Evolutionary conservation across 2,329 filamentous ascomycete genomes (phyloP), one percentile per base, ranked within the genome.

Genomic region (Lanzia echinophila): DNA sequence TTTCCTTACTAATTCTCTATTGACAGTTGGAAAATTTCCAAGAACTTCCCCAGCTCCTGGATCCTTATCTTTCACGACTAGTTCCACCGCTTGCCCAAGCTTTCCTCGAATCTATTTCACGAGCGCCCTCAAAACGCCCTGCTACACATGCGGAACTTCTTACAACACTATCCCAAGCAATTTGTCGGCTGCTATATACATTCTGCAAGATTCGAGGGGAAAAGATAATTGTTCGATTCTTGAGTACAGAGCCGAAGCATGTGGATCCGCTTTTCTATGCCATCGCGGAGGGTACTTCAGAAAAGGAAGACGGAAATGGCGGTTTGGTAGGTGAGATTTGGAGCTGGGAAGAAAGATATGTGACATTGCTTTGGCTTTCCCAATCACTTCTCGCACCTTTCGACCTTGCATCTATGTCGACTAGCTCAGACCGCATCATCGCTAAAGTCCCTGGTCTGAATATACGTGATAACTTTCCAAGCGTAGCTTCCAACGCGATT

Each of bases 191-290:
- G 2, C 70, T 99, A 34, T 97, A 97, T 68, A 86, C 86, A 0
- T 86, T 99, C 57, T 96, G 90, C 77, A 99, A 99, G 71, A 86
- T 97, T 48, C 82, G 94, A 50, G 92, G 94, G 22, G 85, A 94
- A 67, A 97, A 97, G 70, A 86, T 99, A 49, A 86, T 99, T 62
- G 84, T 90, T 50, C 83, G 89, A 41, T 96, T 97, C 66, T 75
- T 99, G 60, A 92, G 88, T 67, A 95, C 94, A 60, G 94, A 97
- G 69, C 86, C 90, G 1, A 86, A 81, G 64, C 86, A 91, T 65
- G 79, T 99, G 13, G 91, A 96, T 67, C 78, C 86, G 1, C 77
- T 99, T 57, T 76, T 96, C 8, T 77, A 79, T 1, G 85, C 86
- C 15, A 81, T 96, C 41, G 89, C 95, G 65, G 75, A 79, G 32